A percentile compares a stretch with the other conserved stretches of the same genome.
Conservation (phyloP, 768 basidiomycete genomes). For the Pisolithus tinctorius region DNA sequence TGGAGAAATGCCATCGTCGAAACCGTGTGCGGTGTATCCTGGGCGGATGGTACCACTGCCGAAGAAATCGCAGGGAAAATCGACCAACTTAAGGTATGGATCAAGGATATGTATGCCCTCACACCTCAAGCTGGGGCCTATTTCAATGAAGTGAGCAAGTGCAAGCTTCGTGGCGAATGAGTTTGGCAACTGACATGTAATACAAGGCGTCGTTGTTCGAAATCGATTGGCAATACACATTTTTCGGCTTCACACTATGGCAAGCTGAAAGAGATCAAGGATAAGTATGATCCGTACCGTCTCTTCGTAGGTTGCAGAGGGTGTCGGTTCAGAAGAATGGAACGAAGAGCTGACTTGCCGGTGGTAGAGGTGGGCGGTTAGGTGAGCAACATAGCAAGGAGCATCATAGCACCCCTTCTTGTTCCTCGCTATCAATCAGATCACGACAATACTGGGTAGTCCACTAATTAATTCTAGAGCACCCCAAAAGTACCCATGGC, state of each 20-base stretch:
- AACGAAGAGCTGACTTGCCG: too few relatives aligned
- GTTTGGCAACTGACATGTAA: not conserved
- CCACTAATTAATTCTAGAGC: too few relatives aligned
- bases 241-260: not conserved
- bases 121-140: not conserved
- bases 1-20: conserved; percentile 37
- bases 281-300: too few relatives aligned
- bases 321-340: too few relatives aligned
- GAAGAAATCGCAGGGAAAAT: not conserved
- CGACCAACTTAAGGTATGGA: not conserved
- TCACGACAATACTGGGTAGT: conserved; percentile 26
- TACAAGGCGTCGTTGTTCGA: not conserved
- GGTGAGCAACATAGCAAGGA: too few relatives aligned
- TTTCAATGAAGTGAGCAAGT: not conserved
- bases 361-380: too few relatives aligned
- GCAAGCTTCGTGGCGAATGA: not conserved
- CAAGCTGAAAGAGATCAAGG: too few relatives aligned
- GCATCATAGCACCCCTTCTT: conserved; percentile 38
- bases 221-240: too few relatives aligned
- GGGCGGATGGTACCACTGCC: not conserved
- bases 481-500: too few relatives aligned
- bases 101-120: too few relatives aligned
- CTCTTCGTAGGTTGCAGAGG: too few relatives aligned
- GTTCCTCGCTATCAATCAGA: conserved; percentile 45
- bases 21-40: not conserved